Percentiles rank a stretch among this genome's conserved stretches.
phyloP scores from a whole-genome alignment of 2,329 filamentous ascomycete genomes.

The Xylaria arbuscula region DNA sequence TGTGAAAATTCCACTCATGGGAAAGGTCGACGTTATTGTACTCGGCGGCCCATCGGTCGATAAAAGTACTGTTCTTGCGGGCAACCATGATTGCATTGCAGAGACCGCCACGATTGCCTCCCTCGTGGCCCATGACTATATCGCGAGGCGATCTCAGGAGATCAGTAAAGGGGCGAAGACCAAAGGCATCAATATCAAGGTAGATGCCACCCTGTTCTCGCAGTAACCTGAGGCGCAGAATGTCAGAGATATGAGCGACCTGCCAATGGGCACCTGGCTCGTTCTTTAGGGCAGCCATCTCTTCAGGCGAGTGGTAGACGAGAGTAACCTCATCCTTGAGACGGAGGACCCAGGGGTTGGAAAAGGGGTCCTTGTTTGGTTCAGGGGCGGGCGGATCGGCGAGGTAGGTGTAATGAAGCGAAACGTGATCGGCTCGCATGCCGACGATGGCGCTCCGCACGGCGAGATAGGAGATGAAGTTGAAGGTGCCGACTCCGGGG shows the following conservation, averaged over 20 bases:
- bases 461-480: constrained; percentile 54
- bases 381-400: constrained; percentile 50
- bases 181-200: constrained; percentile 53
- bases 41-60: constrained; percentile 51
- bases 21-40: constrained; percentile 51
- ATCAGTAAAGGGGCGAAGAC: constrained; percentile 49
- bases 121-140: constrained; percentile 52
- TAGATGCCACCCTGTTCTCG: constrained; percentile 53
- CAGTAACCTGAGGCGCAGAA: constrained; percentile 52
- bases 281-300: constrained; percentile 46
- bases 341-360: constrained; percentile 53
- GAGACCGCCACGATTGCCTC: constrained; percentile 53
- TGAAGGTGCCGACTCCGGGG: constrained; percentile 50
- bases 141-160: constrained; percentile 48
- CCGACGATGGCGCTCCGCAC: constrained; percentile 53
- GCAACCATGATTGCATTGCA: constrained; percentile 55
- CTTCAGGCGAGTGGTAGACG: constrained; percentile 51
- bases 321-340: constrained; percentile 52
- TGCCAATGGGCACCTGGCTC: constrained; percentile 49
- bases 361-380: constrained; percentile 47
- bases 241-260: constrained; percentile 51
- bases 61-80: constrained; percentile 51
- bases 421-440: constrained; percentile 52
- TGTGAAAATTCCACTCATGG: constrained; percentile 55
- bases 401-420: constrained; percentile 54